phyloP scores from a whole-genome alignment of 345 rosid species.

The Citrus sp. region DNA sequence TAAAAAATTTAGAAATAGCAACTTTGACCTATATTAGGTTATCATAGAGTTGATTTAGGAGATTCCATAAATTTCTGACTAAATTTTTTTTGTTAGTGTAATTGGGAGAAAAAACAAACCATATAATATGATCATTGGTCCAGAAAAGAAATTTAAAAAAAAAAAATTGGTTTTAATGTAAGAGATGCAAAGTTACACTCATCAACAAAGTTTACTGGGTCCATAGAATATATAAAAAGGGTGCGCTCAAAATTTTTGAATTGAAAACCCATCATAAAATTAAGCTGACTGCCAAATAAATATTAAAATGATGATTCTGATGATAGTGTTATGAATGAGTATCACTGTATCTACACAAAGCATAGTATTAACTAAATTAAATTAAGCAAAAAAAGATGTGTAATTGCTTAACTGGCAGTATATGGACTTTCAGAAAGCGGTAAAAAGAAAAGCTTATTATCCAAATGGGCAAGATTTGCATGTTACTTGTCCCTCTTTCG shows the following conservation, averaged over 20 bases:
- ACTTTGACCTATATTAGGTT: too few species aligned
- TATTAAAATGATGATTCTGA: neutral
- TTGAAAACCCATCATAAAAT: neutral
- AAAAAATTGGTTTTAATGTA: neutral
- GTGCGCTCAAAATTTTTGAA: constrained; percentile 16
- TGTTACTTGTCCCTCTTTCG: constrained; percentile 32
- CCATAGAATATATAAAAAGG: neutral
- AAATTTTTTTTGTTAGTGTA: too few species aligned
- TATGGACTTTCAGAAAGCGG: constrained; percentile 7
- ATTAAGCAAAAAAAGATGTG: neutral
- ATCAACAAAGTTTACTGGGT: neutral
- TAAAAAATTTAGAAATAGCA: too few species aligned
- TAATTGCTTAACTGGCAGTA: constrained; percentile 10
- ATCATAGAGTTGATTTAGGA: too few species aligned
- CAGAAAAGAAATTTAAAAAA: too few species aligned
- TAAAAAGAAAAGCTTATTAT: constrained; percentile 21
- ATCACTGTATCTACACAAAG: neutral
- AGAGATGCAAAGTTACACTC: neutral
- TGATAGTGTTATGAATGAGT: constrained; percentile 3
- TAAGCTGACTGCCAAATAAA: neutral
- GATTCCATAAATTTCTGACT: too few species aligned
- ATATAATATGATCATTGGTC: too few species aligned
- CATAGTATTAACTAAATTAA: neutral
- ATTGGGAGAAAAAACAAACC: neutral
- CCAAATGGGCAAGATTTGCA: constrained; percentile 54